Evolutionary conservation across 1,139 yeast species (phyloP), one percentile per base, ranked within the genome.

Genomic region (Candida tropicalis): DNA sequence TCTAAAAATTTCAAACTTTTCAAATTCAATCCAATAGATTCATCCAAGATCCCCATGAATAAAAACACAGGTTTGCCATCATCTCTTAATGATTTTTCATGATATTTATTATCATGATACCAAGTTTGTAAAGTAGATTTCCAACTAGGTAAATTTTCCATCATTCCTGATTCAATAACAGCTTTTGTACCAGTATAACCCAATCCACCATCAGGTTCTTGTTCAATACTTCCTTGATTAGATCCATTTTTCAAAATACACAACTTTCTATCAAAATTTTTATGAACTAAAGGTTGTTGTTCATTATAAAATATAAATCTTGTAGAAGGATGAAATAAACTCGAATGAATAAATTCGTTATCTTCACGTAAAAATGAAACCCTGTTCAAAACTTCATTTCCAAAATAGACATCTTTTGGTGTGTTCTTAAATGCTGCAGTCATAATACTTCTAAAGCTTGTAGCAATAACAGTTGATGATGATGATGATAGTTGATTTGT

Each of bases 361-460:
- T 89, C 86, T 25, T 81, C 83, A 43, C 97, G 70, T 38, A 90
- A 69, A 57, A 89, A 91, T 10, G 95, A 82, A 8, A 90, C 83
- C 49, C 97, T 68, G 64, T 91, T 90, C 42, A 91, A 68, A 5
- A 79, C 81, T 48, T 79, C 83, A 16, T 75, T 74, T 11, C 87
- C 82, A 48, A 65, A 73, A 54, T 69, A 72, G 50, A 68, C 64
- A 37, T 68, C 68, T 40, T 60, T 58, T 45, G 63, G 65, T 32
- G 62, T 57, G 16, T 63, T 65, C 17, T 52, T 31, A 11, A 18
- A 18, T 3, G 24, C 13, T 3, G 35, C 35, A n/a, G 35, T 31
- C 35, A 31, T 31, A 15, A 31, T 31, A 13, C 10, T 31, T 31
- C 35, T 18, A n/a, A 27, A 20, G 8, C 22, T 18, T 49, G 50